phyloP scores from a whole-genome alignment of 371 early-diverging fungal species.

The Fennellomyces sp. region DNA sequence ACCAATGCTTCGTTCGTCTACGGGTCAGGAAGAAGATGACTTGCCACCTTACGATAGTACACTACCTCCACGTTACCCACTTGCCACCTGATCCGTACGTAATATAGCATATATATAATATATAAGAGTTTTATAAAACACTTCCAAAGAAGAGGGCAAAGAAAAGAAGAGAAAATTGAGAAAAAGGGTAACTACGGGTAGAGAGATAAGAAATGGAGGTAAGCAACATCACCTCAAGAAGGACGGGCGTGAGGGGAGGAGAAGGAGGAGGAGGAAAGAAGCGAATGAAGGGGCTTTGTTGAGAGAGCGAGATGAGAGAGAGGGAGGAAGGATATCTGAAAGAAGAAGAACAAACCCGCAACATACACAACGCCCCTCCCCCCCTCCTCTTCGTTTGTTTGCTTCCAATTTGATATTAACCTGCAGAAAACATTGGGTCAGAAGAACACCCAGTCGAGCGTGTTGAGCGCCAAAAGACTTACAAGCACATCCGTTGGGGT shows the following conservation, averaged over 20 bases:
- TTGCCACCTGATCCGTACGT: no score
- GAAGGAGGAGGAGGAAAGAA: not conserved
- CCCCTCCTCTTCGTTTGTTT: no score
- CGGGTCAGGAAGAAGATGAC: not conserved
- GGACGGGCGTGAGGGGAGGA: not conserved
- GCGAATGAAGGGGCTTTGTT: not conserved
- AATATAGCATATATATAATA: constrained; percentile 1
- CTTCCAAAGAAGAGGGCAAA: not conserved
- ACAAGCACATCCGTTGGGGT: constrained; percentile 54
- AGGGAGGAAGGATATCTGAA: not conserved
- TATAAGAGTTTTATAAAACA: constrained; percentile 2
- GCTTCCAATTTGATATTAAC: no score
- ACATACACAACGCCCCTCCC: no score
- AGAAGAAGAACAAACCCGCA: no score
- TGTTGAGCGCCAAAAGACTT: no score
- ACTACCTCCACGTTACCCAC: not conserved
- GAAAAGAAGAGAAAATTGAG: not conserved
- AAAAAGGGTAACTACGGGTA: not conserved
- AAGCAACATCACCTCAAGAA: not conserved
- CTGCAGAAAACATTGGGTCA: no score
- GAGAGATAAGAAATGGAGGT: not conserved
- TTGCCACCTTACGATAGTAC: not conserved
- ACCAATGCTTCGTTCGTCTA: not conserved
- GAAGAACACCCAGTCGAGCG: no score
- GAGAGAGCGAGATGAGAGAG: not conserved